Percentiles rank a stretch among this genome's conserved stretches.
phyloP scores from a whole-genome alignment of 129 eudicot genomes.

The Arctium lappa region DNA sequence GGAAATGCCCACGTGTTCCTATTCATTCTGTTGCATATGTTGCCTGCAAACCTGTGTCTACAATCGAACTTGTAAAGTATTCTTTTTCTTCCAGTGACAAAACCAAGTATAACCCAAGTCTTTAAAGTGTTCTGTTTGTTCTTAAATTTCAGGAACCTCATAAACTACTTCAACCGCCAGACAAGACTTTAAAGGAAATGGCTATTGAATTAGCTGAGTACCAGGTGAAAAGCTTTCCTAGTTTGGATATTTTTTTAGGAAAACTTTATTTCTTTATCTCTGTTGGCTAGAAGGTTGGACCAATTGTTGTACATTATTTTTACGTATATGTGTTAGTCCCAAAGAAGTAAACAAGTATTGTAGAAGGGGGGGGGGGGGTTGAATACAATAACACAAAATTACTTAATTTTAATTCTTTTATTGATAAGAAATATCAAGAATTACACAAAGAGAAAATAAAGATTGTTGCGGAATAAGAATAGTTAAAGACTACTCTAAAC shows the following conservation, averaged over 20 bases:
- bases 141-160: slow-evolving; percentile 69
- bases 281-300: background rate
- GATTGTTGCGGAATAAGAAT: too few species aligned
- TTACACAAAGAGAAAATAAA: too few species aligned
- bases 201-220: too few species aligned
- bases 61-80: background rate
- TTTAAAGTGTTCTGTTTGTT: background rate
- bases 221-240: too few species aligned
- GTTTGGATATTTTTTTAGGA: too few species aligned
- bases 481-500: too few species aligned
- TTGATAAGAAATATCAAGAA: too few species aligned
- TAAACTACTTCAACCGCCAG: slow-evolving; percentile 89
- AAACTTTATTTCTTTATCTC: background rate
- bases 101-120: background rate
- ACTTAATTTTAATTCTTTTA: too few species aligned
- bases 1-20: background rate
- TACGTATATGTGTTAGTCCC: slow-evolving; percentile 13
- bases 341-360: too few species aligned
- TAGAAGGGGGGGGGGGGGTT: too few species aligned
- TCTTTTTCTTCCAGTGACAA: background rate
- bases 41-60: background rate
- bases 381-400: too few species aligned
- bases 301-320: background rate
- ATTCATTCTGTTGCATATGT: background rate
- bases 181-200: too few species aligned